Evolutionary conservation across 306 rosid species (phyloP), one percentile per base, ranked within the genome.

Genomic region (Vicia faba): DNA sequence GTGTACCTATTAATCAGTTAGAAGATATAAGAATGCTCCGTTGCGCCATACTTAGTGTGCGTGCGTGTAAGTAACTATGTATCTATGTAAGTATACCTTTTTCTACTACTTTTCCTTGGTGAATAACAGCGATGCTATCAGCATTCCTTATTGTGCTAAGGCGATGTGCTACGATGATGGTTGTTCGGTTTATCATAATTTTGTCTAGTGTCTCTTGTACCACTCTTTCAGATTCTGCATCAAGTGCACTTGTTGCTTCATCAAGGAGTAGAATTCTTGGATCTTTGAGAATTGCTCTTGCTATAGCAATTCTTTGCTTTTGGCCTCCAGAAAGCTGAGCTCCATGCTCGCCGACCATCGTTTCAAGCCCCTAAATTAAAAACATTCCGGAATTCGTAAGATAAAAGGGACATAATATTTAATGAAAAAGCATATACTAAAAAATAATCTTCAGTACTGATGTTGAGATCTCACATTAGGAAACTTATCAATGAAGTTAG

Each of bases 261-360:
- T 83, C 91, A 8, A 86, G 82, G 62, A 86, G 88, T 19, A 87
- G 66, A 69, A 87, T 80, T 75, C 92, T 73, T 19, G 92, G 92
- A 39, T 84, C 73, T 65, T 82, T 87, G 12, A 86, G 67, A 72
- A 86, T 86, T 76, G 91, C 88, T 74, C 91, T 81, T 57, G 91
- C 91, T 70, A 83, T 83, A 10, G 86, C 83, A 68, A 80, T 72
- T 66, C 85, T 80, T 65, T 84, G 88, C 63, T 84, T 84, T 53
- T 84, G 88, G 15, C 89, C 89, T 33, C 89, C 89, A 25, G 92
- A 91, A 16, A 91, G 80, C 56, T 88, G 97, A 66, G 84, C 75
- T 78, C 92, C 97, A 60, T 86, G 88, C 64, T 84, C 92, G 0
- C 97, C 97, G 26, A 86, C 97, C 86, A 86, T 75, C 0, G 96